These are phyloP conservation scores for Candida glaebosa DNA, from an alignment of 805 yeast genomes.

Conservation along the genomic window DNA sequence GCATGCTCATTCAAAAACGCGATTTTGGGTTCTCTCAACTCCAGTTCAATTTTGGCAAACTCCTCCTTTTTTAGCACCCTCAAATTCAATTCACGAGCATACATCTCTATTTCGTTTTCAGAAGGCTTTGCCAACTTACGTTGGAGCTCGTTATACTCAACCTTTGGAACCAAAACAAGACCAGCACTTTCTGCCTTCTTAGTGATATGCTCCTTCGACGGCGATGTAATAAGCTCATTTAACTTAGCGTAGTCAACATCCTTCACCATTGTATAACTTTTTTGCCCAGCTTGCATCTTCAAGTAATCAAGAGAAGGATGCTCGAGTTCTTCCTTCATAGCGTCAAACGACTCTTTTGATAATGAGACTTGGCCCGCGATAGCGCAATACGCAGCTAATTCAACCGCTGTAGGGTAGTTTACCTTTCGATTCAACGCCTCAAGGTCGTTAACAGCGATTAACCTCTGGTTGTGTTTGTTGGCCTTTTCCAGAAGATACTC, in stretches of 20 bases:
- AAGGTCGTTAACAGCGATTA: background rate
- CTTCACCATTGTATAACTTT: slow-evolving; percentile 14
- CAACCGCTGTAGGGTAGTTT: background rate
- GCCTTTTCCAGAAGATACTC: slow-evolving; percentile 16
- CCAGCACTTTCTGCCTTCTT: slow-evolving; percentile 16
- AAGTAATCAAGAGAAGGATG: slow-evolving; percentile 18
- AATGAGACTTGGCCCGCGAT: slow-evolving; percentile 6
- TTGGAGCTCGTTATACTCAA: slow-evolving; percentile 12
- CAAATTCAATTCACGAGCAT: slow-evolving; percentile 5
- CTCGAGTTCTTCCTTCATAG: slow-evolving; percentile 3
- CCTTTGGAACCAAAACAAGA: slow-evolving; percentile 12
- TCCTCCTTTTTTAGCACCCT: slow-evolving; percentile 5
- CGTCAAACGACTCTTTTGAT: slow-evolving; percentile 8
- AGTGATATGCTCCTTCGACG: slow-evolving; percentile 19
- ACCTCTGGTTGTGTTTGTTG: background rate
- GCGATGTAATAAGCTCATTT: slow-evolving; percentile 8
- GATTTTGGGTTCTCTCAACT: slow-evolving; percentile 10
- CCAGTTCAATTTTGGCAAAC: slow-evolving; percentile 7
- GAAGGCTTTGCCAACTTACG: slow-evolving; percentile 11
- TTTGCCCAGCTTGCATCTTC: slow-evolving; percentile 11
- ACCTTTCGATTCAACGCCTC: slow-evolving; percentile 4
- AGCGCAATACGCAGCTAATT: background rate
- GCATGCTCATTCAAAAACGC: slow-evolving; percentile 26
- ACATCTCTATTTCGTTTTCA: slow-evolving; percentile 5
- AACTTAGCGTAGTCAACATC: slow-evolving; percentile 14